Percentiles rank a stretch among this genome's conserved stretches.
These are phyloP conservation scores for Malassezia caprae DNA, from an alignment of 1,284 basidiomycete species.

Conservation along the genomic window DNA sequence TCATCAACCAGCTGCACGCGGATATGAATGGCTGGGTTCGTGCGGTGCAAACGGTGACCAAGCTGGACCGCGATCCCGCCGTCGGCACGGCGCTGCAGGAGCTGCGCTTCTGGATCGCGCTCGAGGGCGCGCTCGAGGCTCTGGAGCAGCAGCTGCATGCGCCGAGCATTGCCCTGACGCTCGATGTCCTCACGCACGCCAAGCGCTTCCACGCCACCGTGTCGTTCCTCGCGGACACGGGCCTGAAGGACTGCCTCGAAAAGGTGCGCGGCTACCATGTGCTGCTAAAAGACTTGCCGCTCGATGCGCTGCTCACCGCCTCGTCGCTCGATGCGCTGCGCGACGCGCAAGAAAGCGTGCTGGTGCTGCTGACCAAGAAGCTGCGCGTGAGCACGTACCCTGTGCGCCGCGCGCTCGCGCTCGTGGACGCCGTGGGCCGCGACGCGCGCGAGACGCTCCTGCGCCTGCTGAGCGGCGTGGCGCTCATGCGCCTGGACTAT, in stretches of 20 bases:
- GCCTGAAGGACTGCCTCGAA: slow-evolving; percentile 60
- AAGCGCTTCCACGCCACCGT: slow-evolving; percentile 96
- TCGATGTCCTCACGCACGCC: slow-evolving; percentile 88
- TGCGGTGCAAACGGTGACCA: slow-evolving; percentile 91
- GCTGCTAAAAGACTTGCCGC: slow-evolving; percentile 96
- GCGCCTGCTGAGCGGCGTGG: slow-evolving; percentile 76
- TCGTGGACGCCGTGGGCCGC: slow-evolving; percentile 92
- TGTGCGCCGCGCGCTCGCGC: slow-evolving; percentile 81
- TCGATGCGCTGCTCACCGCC: slow-evolving; percentile 88
- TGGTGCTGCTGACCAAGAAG: slow-evolving; percentile 88
- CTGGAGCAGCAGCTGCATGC: slow-evolving; percentile 84
- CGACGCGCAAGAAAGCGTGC: slow-evolving; percentile 75
- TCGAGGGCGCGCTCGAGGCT: slow-evolving; percentile 82
- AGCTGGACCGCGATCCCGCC: slow-evolving; percentile 76
- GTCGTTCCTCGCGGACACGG: slow-evolving; percentile 94
- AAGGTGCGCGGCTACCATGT: slow-evolving; percentile 62
- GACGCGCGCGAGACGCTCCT: slow-evolving; percentile 93
- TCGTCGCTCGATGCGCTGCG: slow-evolving; percentile 91
- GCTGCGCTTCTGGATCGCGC: slow-evolving; percentile 94
- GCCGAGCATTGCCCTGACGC: slow-evolving; percentile 79
- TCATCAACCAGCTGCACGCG: slow-evolving; percentile 83
- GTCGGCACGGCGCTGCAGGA: slow-evolving; percentile 95
- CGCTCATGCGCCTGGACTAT: slow-evolving; percentile 86
- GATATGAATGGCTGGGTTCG: slow-evolving; percentile 98
- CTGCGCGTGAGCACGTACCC: slow-evolving; percentile 73